These are phyloP conservation scores for Fomitopsis betulina DNA, from an alignment of 1,284 basidiomycete species.

Conservation along the genomic window DNA sequence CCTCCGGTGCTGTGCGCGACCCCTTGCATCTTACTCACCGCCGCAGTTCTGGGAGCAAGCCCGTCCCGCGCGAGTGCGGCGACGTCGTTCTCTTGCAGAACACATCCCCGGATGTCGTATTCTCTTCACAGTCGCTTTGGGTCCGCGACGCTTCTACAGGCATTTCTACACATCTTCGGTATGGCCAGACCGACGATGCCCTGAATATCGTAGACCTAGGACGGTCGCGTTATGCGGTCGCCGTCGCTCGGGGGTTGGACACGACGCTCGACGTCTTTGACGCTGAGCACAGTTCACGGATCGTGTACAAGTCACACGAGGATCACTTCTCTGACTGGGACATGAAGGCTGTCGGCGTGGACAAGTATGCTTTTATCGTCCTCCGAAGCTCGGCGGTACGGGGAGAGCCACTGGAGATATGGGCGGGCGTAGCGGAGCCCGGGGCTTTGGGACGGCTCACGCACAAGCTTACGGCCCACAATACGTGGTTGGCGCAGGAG, in stretches of 20 bases:
- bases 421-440: not conserved
- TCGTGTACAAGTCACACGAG: constrained; percentile 2
- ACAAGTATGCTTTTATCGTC: constrained; percentile 1
- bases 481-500: not conserved
- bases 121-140: constrained; percentile 5
- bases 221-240: not conserved
- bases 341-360: not conserved
- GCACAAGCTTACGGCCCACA: constrained; percentile 4
- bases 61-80: constrained; percentile 2
- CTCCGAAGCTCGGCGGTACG: constrained; percentile 5
- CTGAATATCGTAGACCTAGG: constrained; percentile 1
- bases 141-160: not conserved
- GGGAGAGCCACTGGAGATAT: constrained; percentile 4
- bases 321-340: constrained; percentile 4
- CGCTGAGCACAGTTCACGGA: not conserved
- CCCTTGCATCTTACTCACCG: not conserved
- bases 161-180: not conserved
- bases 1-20: not conserved
- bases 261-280: constrained; percentile 4
- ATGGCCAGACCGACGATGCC: constrained; percentile 1
- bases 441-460: not conserved
- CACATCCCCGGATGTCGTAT: not conserved
- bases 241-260: constrained; percentile 3
- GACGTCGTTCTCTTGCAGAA: constrained; percentile 6
- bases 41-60: not conserved